Evolutionary conservation across 2,329 filamentous ascomycete species (phyloP).

Genomic region (Cladophialophora psammophila): DNA sequence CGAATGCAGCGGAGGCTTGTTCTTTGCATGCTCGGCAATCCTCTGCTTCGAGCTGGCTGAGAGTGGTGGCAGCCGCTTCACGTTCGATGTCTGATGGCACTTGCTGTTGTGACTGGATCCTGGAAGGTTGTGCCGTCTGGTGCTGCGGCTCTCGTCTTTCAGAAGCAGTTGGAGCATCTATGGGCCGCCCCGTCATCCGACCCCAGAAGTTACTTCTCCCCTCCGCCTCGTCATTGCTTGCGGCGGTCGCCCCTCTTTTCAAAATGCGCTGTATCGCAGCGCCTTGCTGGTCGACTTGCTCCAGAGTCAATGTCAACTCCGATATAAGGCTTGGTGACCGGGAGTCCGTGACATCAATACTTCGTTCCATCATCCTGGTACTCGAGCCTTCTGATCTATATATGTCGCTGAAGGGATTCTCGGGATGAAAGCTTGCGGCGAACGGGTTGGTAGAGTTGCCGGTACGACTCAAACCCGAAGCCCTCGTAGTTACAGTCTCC

Average conservation of each 20-base stretch:
- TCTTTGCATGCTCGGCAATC: neutral
- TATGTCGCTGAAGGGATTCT: neutral
- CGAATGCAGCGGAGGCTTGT: neutral
- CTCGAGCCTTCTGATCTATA: constrained; percentile 1
- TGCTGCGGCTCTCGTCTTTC: neutral
- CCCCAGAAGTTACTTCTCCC: neutral
- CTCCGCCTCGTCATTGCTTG: neutral
- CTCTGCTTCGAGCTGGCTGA: neutral
- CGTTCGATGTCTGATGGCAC: neutral
- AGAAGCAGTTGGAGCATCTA: neutral
- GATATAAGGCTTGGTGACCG: neutral
- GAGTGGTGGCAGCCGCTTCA: neutral
- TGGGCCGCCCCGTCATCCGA: neutral
- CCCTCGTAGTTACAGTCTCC: neutral
- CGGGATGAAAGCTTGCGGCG: neutral
- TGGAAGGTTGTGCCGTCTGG: neutral
- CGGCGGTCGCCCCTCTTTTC: neutral
- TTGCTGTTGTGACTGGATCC: neutral
- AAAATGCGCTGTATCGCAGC: constrained; percentile 3
- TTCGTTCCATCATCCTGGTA: neutral
- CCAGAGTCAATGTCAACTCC: constrained; percentile 8
- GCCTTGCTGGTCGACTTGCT: constrained; percentile 10
- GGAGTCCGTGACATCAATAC: neutral
- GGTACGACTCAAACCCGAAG: neutral
- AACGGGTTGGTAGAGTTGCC: neutral